These are phyloP conservation scores for Globisporangium polare DNA, from an alignment of 352 stramenopile species.

Conservation along the genomic window DNA sequence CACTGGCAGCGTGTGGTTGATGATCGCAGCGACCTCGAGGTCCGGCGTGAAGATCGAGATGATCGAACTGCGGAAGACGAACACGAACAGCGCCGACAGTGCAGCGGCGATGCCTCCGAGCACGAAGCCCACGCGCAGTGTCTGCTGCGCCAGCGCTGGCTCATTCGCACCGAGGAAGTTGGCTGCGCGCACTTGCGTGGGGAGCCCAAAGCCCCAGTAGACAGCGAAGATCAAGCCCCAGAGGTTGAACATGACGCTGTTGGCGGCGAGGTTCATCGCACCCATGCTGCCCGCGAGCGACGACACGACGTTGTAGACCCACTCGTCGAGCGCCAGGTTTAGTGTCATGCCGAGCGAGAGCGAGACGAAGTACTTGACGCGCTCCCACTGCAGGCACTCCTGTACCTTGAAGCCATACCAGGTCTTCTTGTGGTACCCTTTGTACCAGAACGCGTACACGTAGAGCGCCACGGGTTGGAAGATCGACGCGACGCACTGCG, in stretches of 20 bases:
- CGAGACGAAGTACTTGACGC: slow-evolving; percentile 58
- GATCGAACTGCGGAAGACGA: slow-evolving; percentile 43
- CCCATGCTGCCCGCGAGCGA: slow-evolving; percentile 65
- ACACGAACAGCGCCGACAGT: slow-evolving; percentile 46
- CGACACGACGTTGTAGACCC: slow-evolving; percentile 76
- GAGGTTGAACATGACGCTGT: slow-evolving; percentile 81
- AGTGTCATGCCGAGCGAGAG: slow-evolving; percentile 75
- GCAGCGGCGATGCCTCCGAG: slow-evolving; percentile 50
- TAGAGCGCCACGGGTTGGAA: slow-evolving; percentile 73
- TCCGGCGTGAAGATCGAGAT: slow-evolving; percentile 71
- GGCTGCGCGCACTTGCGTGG: slow-evolving; percentile 69
- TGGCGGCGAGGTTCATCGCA: slow-evolving; percentile 60
- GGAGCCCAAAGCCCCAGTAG: slow-evolving; percentile 82
- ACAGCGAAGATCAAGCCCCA: slow-evolving; percentile 80
- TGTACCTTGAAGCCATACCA: slow-evolving; percentile 60
- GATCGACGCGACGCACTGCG: slow-evolving; percentile 57
- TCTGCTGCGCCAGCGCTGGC: slow-evolving; percentile 49
- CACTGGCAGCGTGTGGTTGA: slow-evolving; percentile 54
- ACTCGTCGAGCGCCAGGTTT: slow-evolving; percentile 75
- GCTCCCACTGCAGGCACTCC: slow-evolving; percentile 56
- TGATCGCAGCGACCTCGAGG: slow-evolving; percentile 37
- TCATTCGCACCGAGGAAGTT: slow-evolving; percentile 75
- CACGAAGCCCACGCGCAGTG: slow-evolving; percentile 59
- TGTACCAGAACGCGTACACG: slow-evolving; percentile 77
- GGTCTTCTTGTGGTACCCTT: slow-evolving; percentile 74